Percentiles rank a stretch among this genome's conserved stretches.
Conservation (phyloP, 768 basidiomycete species). For the Suillus occidentalis region DNA sequence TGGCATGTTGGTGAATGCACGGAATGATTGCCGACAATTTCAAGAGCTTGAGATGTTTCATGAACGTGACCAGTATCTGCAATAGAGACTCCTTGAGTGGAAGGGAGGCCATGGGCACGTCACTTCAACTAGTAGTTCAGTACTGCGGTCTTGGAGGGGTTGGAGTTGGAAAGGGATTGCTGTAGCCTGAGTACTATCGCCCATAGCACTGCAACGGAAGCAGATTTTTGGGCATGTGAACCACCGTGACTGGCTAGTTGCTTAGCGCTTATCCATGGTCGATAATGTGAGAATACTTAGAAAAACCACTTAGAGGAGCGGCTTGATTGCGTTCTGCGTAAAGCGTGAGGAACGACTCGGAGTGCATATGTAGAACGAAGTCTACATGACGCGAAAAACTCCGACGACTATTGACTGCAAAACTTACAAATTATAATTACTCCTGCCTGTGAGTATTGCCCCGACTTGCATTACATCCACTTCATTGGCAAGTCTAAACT, state of each 20-base stretch:
- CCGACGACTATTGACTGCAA: no score
- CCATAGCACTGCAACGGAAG: no score
- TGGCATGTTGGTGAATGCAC: background rate
- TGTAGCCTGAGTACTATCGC: background rate
- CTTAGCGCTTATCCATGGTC: no score
- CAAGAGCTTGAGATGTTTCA: background rate
- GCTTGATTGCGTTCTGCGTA: no score
- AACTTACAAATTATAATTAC: no score
- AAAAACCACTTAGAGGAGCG: no score
- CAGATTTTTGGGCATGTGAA: no score
- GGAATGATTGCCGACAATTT: background rate
- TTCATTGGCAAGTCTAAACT: background rate
- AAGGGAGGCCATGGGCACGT: background rate
- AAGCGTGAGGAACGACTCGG: no score
- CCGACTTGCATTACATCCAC: background rate
- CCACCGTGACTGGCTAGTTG: no score
- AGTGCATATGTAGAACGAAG: no score
- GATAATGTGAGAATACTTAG: no score
- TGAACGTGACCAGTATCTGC: background rate
- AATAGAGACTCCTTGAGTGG: background rate
- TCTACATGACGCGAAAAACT: no score
- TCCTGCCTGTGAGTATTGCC: background rate
- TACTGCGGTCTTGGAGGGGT: background rate
- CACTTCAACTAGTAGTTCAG: background rate
- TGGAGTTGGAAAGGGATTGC: background rate